Conservation (phyloP, 2,329 filamentous ascomycete species). For the Talaromyces sp. region DNA sequence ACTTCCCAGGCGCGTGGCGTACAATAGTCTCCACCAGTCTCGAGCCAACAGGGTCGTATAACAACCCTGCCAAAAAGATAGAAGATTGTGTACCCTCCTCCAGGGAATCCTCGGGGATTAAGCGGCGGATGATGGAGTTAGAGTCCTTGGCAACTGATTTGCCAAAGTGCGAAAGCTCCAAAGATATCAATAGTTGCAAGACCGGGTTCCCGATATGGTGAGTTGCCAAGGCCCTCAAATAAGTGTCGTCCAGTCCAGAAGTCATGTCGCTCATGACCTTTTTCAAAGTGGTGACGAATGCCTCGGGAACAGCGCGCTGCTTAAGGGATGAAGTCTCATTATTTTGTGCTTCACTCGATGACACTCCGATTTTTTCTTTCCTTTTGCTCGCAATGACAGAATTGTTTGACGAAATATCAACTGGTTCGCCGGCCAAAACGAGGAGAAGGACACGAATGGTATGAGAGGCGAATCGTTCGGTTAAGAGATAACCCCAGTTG, state of each 20-base stretch:
- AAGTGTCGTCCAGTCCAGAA: conserved; percentile 68
- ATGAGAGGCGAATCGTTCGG: conserved; percentile 85
- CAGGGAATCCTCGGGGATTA: conserved; percentile 75
- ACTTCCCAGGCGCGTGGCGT: conserved; percentile 71
- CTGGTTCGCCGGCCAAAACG: conserved; percentile 74
- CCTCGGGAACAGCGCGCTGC: conserved; percentile 60
- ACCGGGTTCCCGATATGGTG: conserved; percentile 90
- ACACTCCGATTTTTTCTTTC: conserved; percentile 74
- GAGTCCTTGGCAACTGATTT: conserved; percentile 61
- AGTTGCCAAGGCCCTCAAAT: conserved; percentile 75
- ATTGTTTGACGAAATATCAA: conserved; percentile 64
- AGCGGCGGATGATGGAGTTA: conserved; percentile 65
- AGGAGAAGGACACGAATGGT: conserved; percentile 79
- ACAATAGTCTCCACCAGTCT: conserved; percentile 84
- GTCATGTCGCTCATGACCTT: conserved; percentile 78
- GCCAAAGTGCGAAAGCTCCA: conserved; percentile 72
- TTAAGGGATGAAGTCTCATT: conserved; percentile 45
- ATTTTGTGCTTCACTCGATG: conserved; percentile 45
- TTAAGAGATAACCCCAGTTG: conserved; percentile 75
- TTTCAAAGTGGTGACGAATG: conserved; percentile 69
- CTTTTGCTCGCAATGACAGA: conserved; percentile 83
- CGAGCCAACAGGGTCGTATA: conserved; percentile 88
- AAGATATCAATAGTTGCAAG: conserved; percentile 80
- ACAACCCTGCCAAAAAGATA: conserved; percentile 74
- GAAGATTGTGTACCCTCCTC: conserved; percentile 68